Base-by-base conservation (phyloP, 2,329 filamentous ascomycete genomes). In the Kalaharituber pfeilii region DNA sequence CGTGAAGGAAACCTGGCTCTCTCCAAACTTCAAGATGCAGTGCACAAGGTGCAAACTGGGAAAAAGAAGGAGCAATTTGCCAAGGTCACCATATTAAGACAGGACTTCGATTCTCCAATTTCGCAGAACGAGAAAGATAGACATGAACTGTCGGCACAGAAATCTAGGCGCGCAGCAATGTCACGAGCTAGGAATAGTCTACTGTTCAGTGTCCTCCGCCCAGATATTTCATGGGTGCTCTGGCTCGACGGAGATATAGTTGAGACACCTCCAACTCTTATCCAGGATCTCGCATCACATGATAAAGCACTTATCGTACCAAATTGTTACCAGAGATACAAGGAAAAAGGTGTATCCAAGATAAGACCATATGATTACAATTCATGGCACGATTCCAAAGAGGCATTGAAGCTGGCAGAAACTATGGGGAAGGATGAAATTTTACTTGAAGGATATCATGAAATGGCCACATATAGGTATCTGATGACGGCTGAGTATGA, bases 191-290 rank as follows among this genome's bases (percentile, higher is more conserved):
- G 91, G 60, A 98, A 98, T 67, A 93, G 85, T 53, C 76, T 98
- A 7, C 77, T 98, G 26, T 98, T 96, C 71, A 95, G 91, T 7
- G 96, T 89, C 0, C 73, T 98, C 8, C 88, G 89, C 1, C 88
- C 88, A 0, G 77, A 80, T 11, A 95, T 87, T 0, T 91, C 86
- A 0, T 98, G 91, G 91, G 88, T 98, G 29, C 75, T 98, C 24
- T 98, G 91, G 91, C 75, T 98, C 27, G 91, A 98, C 66, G 77
- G 81, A 33, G 91, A 98, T 67, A 83, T 98, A 59, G 67, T 98
- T 62, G 91, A 98, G 71, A 86, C 86, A 3, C 91, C 89, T 0
- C 72, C 79, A 0, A 76, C 79, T 2, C 72, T 98, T 51, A 94
- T 98, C 61, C 86, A 98, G 67, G 91, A 98, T 66, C 77, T 98